Evolutionary conservation across 2,329 filamentous ascomycete species (phyloP).

Genomic region (Dothidotthia symphoricarpi): DNA sequence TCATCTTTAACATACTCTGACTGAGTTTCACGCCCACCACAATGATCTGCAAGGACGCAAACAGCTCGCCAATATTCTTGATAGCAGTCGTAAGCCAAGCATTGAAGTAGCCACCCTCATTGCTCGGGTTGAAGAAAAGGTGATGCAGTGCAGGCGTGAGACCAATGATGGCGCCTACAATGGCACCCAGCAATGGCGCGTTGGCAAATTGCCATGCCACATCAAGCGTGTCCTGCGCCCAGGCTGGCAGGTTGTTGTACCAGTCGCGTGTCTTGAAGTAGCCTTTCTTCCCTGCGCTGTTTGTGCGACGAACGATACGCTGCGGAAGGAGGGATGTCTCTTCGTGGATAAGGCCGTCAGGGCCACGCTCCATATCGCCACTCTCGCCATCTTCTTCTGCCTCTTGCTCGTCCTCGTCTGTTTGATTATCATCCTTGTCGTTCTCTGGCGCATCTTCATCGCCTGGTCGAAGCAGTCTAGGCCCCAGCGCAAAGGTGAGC

Average conservation of each 20-base stretch:
- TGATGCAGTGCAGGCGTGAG: conserved; percentile 57
- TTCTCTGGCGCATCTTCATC: conserved; percentile 46
- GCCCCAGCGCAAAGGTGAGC: conserved; percentile 64
- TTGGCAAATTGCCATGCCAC: conserved; percentile 57
- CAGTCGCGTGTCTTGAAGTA: conserved; percentile 36
- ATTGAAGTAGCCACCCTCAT: conserved; percentile 59
- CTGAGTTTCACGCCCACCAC: conserved; percentile 66
- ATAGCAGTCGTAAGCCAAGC: conserved; percentile 63
- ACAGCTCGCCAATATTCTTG: conserved; percentile 62
- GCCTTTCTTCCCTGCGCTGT: conserved; percentile 31
- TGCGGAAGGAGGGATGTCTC: conserved; percentile 54
- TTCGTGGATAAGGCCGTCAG: conserved; percentile 42
- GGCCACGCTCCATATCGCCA: conserved; percentile 24
- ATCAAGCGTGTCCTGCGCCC: conserved; percentile 42
- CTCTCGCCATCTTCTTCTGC: conserved; percentile 23
- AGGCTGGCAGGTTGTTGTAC: conserved; percentile 40
- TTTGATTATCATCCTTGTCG: conserved; percentile 17
- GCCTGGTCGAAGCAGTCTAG: conserved; percentile 54
- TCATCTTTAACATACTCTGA: conserved; percentile 51
- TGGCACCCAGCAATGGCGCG: conserved; percentile 60
- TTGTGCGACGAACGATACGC: conserved; percentile 28
- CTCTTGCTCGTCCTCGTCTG: conserved; percentile 15
- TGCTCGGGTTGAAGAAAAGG: conserved; percentile 56
- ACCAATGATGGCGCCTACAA: conserved; percentile 59
- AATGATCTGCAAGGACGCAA: conserved; percentile 64